Evolutionary conservation across 2,329 filamentous ascomycete genomes (phyloP).

Genomic region (Ceratocystis papillata): DNA sequence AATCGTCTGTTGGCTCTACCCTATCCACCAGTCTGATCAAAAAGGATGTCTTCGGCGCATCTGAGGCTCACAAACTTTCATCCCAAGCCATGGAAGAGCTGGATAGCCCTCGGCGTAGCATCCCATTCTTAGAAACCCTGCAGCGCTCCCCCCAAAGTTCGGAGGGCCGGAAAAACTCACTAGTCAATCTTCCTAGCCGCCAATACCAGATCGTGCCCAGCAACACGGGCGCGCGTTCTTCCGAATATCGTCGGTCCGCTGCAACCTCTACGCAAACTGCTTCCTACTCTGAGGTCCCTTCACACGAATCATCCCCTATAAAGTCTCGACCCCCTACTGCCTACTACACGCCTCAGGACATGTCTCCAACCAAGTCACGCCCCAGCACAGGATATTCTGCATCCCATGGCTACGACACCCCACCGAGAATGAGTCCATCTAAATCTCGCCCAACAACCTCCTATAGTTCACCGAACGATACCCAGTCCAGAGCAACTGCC

Average conservation of each 20-base stretch:
- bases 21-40: constrained; percentile 24
- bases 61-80: constrained; percentile 18
- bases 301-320: constrained; percentile 32
- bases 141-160: constrained; percentile 48
- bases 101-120: constrained; percentile 36
- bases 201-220: constrained; percentile 42
- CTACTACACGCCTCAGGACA: constrained; percentile 15
- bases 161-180: constrained; percentile 42
- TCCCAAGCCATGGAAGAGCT: constrained; percentile 19
- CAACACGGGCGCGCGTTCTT: constrained; percentile 26
- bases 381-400: constrained; percentile 27
- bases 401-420: constrained; percentile 13
- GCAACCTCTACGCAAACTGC: constrained; percentile 32
- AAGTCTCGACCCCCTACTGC: constrained; percentile 15
- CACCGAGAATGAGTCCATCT: constrained; percentile 22
- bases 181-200: constrained; percentile 43
- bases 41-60: constrained; percentile 19
- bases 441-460: constrained; percentile 18
- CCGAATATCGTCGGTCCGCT: constrained; percentile 15
- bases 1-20: constrained; percentile 43
- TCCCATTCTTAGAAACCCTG: constrained; percentile 75
- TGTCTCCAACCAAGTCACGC: constrained; percentile 24
- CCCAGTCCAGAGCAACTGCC: neutral
- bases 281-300: constrained; percentile 42
- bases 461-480: neutral